Conservation (phyloP, 768 basidiomycete species). For the Butyriboletus loyo region DNA sequence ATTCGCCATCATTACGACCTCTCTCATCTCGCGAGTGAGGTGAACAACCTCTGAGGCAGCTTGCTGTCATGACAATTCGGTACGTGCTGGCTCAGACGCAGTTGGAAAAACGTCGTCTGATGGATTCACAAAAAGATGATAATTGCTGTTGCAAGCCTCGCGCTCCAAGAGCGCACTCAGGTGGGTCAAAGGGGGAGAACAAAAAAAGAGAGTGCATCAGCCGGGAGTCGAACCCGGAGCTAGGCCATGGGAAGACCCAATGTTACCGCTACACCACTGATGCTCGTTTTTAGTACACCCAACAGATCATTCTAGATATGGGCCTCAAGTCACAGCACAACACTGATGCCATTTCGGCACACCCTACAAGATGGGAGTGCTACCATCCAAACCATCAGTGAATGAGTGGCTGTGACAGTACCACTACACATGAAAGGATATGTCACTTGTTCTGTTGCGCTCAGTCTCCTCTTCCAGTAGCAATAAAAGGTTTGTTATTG, state of each 20-base stretch:
- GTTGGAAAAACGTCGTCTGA: not conserved
- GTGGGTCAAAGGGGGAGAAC: too few relatives aligned
- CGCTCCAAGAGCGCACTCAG: not conserved
- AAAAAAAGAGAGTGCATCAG: constrained; percentile 35
- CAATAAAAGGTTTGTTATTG: too few relatives aligned
- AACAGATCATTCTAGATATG: too few relatives aligned
- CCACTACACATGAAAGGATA: too few relatives aligned
- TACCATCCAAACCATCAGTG: too few relatives aligned
- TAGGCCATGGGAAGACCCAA: constrained; percentile 81
- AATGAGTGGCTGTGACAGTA: too few relatives aligned
- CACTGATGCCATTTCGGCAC: too few relatives aligned
- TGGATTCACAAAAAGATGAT: not conserved
- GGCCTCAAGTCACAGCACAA: too few relatives aligned
- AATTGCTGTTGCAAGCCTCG: not conserved
- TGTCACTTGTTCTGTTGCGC: too few relatives aligned
- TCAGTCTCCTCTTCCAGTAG: too few relatives aligned
- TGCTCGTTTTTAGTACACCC: too few relatives aligned
- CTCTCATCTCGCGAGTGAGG: not conserved
- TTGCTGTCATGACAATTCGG: not conserved
- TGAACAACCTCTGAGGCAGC: not conserved
- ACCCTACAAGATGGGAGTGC: too few relatives aligned
- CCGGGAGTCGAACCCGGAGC: constrained; percentile 63
- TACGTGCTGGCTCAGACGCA: not conserved
- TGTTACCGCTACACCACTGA: constrained; percentile 80
- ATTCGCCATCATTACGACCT: not conserved